Evolutionary conservation across 2,329 filamentous ascomycete species (phyloP), one percentile per base, ranked within the genome.

Genomic region (Dothidotthia symphoricarpi): DNA sequence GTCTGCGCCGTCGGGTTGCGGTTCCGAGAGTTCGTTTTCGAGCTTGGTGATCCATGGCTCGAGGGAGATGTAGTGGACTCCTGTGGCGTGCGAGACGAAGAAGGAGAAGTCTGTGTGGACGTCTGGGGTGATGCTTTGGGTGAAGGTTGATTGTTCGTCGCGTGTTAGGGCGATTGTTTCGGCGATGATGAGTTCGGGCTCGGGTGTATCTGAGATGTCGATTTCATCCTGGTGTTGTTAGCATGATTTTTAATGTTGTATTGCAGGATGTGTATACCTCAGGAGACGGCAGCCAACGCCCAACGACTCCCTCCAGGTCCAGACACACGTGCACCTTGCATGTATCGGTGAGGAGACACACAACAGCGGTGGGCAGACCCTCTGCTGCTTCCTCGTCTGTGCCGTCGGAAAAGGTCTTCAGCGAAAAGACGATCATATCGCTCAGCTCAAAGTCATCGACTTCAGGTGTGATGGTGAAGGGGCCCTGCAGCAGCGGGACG

Each of bases 401-500:
- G 2, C 78, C 75, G 24, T 79, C 64, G 15, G 76, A 76, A 15
- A 64, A 52, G 12, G 74, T 72, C 44, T 66, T 67, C 6, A 68
- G 50, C 10, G 76, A 74, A 45, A 79, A 73, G 13, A 81, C 76
- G 40, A 76, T 68, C 43, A 84, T 75, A 53, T 83, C 81, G 15
- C 77, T 78, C 22, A 83, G 70, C 38, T 82, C 77, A 27, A 78
- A 68, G 40, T 77, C 73, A 31, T 75, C 67, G 6, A 75, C 72
- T 0, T 73, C 72, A 3, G 75, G 68, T 6, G 73, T 67, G 17
- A 78, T 66, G 7, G 69, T 63, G 59, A 83, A 83, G 1, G 81
- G 81, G 1, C 81, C 81, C 59, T 84, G 81, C 22, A 84, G 63
- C 38, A 76, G 73, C 2, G 81, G 79, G 31, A 82, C 74, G 0